Conservation (phyloP, 495 filamentous ascomycete species). For the Penicillium pulvis region DNA sequence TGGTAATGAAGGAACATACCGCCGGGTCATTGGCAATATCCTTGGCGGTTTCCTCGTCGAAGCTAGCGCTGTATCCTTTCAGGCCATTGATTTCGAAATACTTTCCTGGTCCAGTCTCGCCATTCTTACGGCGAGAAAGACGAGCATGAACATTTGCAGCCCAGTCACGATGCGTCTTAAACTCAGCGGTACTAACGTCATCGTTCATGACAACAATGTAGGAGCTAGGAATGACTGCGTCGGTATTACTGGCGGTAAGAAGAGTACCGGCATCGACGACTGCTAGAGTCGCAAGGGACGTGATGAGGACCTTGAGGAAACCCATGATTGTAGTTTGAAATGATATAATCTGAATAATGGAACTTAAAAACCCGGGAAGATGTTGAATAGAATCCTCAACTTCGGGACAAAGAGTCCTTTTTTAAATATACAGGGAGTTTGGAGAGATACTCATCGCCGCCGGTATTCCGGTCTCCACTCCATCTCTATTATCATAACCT, state of each 20-base stretch:
- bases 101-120: conserved; percentile 17
- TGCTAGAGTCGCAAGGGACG: conserved; percentile 19
- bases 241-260: conserved; percentile 8
- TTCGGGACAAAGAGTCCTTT: too few species aligned
- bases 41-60: conserved; percentile 53
- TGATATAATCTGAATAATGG: too few species aligned
- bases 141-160: conserved; percentile 16
- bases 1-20: too few species aligned
- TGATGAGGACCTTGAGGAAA: conserved; percentile 11
- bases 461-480: too few species aligned
- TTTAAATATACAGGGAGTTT: too few species aligned
- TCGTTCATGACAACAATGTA: conserved; percentile 24
- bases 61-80: conserved; percentile 35
- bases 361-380: too few species aligned
- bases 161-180: conserved; percentile 13
- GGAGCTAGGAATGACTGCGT: conserved; percentile 16
- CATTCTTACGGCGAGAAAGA: not conserved
- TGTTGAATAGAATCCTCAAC: too few species aligned
- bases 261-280: conserved; percentile 15
- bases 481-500: too few species aligned
- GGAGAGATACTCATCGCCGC: too few species aligned
- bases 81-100: conserved; percentile 20
- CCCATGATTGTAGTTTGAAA: too few species aligned
- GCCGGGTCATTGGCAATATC: too few species aligned
- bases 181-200: conserved; percentile 14